Evolutionary conservation across 306 rosid genomes (phyloP), one percentile per base, ranked within the genome.

Genomic region (Cucurbita ficifolia): DNA sequence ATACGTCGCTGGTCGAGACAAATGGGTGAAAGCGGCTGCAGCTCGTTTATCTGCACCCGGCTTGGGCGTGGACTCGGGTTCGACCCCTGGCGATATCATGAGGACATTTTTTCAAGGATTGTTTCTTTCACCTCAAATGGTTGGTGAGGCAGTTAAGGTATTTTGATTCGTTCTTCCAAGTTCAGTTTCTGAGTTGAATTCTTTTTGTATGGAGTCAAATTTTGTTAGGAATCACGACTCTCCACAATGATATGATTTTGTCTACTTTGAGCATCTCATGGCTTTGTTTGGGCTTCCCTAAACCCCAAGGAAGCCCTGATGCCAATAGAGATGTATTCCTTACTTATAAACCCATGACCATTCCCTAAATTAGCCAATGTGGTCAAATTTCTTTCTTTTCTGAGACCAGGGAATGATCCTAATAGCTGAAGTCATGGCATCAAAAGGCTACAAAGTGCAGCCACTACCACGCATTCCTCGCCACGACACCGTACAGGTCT

Each of bases 51-150:
- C 98, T 76, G 96, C 96, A 9, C 98, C 98, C 0, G 98, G 96
- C 79, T 90, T 92, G 79, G 96, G 96, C 29, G 53, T 92, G 45
- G 96, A 92, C 75, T 92, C 93, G 79, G 98, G 98, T 55, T 79
- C 96, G 65, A 87, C 90, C 71, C 93, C 98, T 1, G 98, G 98
- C 10, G 85, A 92, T 75, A 49, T 88, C 55, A 92, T 90, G 96
- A 84, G 98, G 73, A 81, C 93, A 38, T 86, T 92, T 81, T 92
- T 92, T 77, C 98, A 90, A 79, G 98, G 98, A 16, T 82, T 90
- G 74, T 90, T 85, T 83, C 98, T 92, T 79, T 88, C 98, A n/a
- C 96, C 98, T 86, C 98, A 92, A 88, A 92, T 92, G 98, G 98
- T 92, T 60, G 98, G 98, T n/a, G 96, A 90, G 81, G 96, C 96